These are phyloP conservation scores for Citrus medica DNA, from an alignment of 345 rosid species.

Conservation along the genomic window DNA sequence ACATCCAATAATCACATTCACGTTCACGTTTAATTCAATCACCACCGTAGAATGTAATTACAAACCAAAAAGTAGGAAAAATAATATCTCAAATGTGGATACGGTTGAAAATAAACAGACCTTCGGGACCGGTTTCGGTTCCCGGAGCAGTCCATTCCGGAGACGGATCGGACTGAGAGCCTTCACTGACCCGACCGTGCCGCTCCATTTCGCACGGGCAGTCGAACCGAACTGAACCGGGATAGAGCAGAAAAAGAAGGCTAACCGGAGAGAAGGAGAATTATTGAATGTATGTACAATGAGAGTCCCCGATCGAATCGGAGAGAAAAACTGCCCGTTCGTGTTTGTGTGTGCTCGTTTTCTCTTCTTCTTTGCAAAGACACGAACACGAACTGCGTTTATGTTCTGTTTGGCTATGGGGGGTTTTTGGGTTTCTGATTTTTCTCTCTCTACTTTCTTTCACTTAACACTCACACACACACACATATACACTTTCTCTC, in stretches of 20 bases:
- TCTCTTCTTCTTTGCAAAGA: conserved; percentile 24
- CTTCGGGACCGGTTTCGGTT: conserved; percentile 64
- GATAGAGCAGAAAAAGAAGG: background rate
- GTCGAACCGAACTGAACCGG: conserved; percentile 12
- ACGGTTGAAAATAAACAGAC: conserved; percentile 24
- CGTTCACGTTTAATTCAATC: conserved; percentile 11
- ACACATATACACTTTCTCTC: background rate
- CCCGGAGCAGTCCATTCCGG: conserved; percentile 63
- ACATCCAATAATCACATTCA: conserved; percentile 7
- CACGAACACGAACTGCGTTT: conserved; percentile 6
- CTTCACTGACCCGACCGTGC: conserved; percentile 60
- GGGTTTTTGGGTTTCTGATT: background rate
- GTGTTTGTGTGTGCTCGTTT: background rate
- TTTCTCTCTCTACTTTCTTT: conserved; percentile 15
- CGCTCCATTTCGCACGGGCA: conserved; percentile 45
- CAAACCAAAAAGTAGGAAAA: conserved; percentile 17
- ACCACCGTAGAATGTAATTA: conserved; percentile 10
- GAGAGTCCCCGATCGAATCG: conserved; percentile 47
- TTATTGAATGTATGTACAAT: conserved; percentile 21
- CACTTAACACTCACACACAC: conserved; percentile 4
- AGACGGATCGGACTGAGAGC: conserved; percentile 61
- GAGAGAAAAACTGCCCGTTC: conserved; percentile 10
- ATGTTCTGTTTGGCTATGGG: background rate
- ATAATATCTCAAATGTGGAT: conserved; percentile 20
- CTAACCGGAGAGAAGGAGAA: background rate